phyloP scores from a whole-genome alignment of 768 basidiomycete genomes.

The Suillus cothurnatus region DNA sequence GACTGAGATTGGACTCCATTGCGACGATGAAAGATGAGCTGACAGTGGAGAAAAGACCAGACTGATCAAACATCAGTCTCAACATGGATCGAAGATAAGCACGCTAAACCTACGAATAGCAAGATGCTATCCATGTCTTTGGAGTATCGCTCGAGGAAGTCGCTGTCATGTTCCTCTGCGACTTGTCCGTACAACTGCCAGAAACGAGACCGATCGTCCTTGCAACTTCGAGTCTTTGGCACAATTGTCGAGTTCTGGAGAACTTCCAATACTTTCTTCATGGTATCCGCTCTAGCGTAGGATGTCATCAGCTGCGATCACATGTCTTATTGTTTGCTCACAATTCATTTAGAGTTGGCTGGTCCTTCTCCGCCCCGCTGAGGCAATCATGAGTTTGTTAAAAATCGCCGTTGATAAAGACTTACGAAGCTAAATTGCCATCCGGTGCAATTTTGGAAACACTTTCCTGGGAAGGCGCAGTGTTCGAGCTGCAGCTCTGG shows the following conservation, averaged over 20 bases:
- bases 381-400: neutral
- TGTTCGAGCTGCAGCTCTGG: neutral
- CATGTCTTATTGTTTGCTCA: neutral
- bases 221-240: neutral
- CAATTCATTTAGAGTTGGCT: neutral
- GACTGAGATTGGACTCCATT: conserved; percentile 13
- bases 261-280: neutral
- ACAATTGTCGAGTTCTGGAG: neutral
- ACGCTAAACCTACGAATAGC: conserved; percentile 20
- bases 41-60: conserved; percentile 18
- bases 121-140: conserved; percentile 20
- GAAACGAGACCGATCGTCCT: conserved; percentile 7
- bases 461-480: neutral
- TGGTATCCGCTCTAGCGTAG: neutral
- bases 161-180: conserved; percentile 18
- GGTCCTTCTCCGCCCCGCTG: neutral
- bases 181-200: conserved; percentile 15
- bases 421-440: neutral
- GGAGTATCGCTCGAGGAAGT: conserved; percentile 19
- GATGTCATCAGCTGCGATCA: neutral
- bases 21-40: conserved; percentile 13
- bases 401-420: neutral
- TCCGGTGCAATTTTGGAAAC: neutral
- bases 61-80: conserved; percentile 4
- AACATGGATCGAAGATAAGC: neutral